A percentile compares a stretch with the other conserved stretches of the same genome.
Conservation (phyloP, 306 rosid species). For the Begonia peltatifolia region DNA sequence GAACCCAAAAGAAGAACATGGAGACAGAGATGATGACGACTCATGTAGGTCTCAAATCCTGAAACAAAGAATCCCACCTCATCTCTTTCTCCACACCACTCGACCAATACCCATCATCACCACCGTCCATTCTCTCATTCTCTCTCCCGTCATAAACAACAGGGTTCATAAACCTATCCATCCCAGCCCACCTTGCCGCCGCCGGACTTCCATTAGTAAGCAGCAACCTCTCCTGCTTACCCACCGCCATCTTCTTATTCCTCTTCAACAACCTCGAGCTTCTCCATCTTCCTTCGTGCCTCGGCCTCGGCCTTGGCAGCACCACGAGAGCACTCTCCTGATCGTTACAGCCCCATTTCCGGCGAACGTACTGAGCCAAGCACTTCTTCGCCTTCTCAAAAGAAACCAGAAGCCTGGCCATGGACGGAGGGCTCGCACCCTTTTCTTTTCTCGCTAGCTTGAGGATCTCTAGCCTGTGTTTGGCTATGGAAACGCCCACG, state of each 20-base stretch:
- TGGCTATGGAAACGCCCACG: slow-evolving; percentile 95
- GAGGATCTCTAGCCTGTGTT: slow-evolving; percentile 85
- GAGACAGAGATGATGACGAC: neutral
- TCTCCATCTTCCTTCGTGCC: neutral
- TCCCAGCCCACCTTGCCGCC: slow-evolving; percentile 15
- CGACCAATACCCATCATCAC: slow-evolving; percentile 53
- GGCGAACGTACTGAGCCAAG: slow-evolving; percentile 24
- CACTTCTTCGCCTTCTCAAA: slow-evolving; percentile 56
- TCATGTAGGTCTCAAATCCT: slow-evolving; percentile 79
- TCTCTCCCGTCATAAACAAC: slow-evolving; percentile 27
- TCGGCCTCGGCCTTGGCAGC: slow-evolving; percentile 38
- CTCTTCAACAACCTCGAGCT: slow-evolving; percentile 33
- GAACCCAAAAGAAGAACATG: neutral
- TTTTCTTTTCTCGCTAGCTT: slow-evolving; percentile 51
- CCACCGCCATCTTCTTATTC: slow-evolving; percentile 25
- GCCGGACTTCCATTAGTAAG: slow-evolving; percentile 42
- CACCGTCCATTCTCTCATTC: slow-evolving; percentile 20
- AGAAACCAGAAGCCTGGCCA: slow-evolving; percentile 41
- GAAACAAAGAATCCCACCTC: slow-evolving; percentile 89
- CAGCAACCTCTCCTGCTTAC: slow-evolving; percentile 37
- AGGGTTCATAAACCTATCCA: slow-evolving; percentile 43
- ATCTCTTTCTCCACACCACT: slow-evolving; percentile 56
- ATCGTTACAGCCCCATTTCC: slow-evolving; percentile 21
- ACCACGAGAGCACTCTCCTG: slow-evolving; percentile 53
- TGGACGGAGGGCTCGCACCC: slow-evolving; percentile 20